Conservation (phyloP, 768 basidiomycete species). For the Suillus ampliporus region DNA sequence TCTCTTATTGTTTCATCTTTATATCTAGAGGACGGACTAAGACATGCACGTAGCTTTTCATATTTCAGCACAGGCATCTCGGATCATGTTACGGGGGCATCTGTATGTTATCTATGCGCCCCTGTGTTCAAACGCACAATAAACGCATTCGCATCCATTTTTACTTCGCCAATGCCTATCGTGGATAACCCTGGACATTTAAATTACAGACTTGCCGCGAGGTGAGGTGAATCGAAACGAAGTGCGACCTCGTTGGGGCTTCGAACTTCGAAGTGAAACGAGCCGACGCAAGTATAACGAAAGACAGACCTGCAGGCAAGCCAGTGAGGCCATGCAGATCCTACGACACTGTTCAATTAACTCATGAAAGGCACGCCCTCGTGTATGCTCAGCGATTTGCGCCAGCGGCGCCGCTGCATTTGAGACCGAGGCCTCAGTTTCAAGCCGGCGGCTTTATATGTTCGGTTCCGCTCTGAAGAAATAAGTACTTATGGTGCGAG, state of each 20-base stretch:
- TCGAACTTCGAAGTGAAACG: slow-evolving; percentile 3
- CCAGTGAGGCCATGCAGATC: too few species aligned
- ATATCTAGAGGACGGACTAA: slow-evolving; percentile 16
- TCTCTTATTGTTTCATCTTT: slow-evolving; percentile 6
- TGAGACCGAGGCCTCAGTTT: neutral
- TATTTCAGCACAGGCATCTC: slow-evolving; percentile 18
- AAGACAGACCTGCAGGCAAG: neutral
- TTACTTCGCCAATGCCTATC: neutral
- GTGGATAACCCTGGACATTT: neutral
- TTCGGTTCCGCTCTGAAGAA: too few species aligned
- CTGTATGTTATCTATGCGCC: slow-evolving; percentile 25
- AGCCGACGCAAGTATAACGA: neutral
- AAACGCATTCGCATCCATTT: neutral
- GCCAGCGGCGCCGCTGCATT: neutral
- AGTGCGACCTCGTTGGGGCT: neutral
- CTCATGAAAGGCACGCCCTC: neutral
- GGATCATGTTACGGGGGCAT: slow-evolving; percentile 11
- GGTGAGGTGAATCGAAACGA: neutral
- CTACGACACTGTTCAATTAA: neutral
- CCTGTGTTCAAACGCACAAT: neutral
- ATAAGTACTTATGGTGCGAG: too few species aligned
- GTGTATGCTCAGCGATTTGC: neutral
- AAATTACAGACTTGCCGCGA: neutral
- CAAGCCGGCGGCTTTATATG: neutral
- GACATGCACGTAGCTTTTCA: slow-evolving; percentile 9